Percentiles rank a stretch among this genome's conserved stretches.
phyloP scores from a whole-genome alignment of 2,329 filamentous ascomycete genomes.

The Juglanconis sp. region DNA sequence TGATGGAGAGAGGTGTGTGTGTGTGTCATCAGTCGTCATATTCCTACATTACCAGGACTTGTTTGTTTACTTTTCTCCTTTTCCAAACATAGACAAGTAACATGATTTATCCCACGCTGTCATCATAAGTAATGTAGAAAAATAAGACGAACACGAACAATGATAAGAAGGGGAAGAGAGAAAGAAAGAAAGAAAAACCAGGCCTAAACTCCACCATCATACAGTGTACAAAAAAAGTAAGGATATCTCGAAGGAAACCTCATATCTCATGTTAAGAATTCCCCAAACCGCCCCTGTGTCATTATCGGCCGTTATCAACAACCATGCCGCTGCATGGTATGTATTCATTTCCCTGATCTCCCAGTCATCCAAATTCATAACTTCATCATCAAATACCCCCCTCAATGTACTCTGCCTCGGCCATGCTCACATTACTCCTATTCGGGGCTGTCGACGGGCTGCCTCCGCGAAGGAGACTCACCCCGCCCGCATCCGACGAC shows the following conservation, averaged over 20 bases:
- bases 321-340: background rate
- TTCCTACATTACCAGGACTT: slow-evolving; percentile 5
- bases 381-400: slow-evolving; percentile 26
- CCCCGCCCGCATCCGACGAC: slow-evolving; percentile 51
- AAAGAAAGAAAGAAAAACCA: background rate
- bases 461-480: slow-evolving; percentile 27
- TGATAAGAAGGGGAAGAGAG: background rate
- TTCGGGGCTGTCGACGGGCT: slow-evolving; percentile 30
- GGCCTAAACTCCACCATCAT: slow-evolving; percentile 3
- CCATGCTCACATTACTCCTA: slow-evolving; percentile 36
- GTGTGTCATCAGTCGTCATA: background rate
- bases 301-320: background rate
- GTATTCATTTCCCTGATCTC: background rate
- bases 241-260: slow-evolving; percentile 14
- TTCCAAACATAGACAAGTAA: background rate
- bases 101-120: background rate
- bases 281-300: background rate
- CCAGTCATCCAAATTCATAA: slow-evolving; percentile 3
- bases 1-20: too few relatives aligned
- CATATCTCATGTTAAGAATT: slow-evolving; percentile 4
- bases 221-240: background rate
- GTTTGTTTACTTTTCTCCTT: background rate
- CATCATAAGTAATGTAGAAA: background rate
- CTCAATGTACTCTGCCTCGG: slow-evolving; percentile 30
- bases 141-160: background rate